Evolutionary conservation across 2,329 filamentous ascomycete genomes (phyloP).

Genomic region (Stachybotrys chlorohalonatus): DNA sequence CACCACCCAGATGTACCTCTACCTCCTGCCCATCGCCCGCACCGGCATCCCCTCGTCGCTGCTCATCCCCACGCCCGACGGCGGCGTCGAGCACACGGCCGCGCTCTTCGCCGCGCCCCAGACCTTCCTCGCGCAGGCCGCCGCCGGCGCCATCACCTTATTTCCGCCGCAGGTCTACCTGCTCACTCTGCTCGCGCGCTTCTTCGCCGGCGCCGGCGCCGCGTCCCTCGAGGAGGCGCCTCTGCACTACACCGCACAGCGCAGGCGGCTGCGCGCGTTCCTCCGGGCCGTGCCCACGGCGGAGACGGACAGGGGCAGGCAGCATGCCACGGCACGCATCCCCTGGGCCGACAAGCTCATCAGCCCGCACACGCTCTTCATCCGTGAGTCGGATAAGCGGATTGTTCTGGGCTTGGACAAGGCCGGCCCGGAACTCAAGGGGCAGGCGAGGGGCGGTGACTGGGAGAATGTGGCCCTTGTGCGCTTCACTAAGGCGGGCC

Average conservation of each 20-base stretch:
- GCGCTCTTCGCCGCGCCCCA: conserved; percentile 66
- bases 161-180: conserved; percentile 87
- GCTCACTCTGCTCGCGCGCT: conserved; percentile 46
- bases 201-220: conserved; percentile 30
- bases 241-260: conserved; percentile 34
- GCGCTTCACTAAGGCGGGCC: conserved; percentile 40
- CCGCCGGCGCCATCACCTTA: conserved; percentile 61
- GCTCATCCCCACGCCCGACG: conserved; percentile 63
- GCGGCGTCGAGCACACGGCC: conserved; percentile 56
- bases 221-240: conserved; percentile 14
- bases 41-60: conserved; percentile 35
- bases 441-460: conserved; percentile 42
- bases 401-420: conserved; percentile 48
- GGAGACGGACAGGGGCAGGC: conserved; percentile 25
- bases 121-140: conserved; percentile 59
- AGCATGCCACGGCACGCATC: conserved; percentile 34
- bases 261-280: conserved; percentile 45
- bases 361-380: conserved; percentile 39
- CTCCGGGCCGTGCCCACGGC: conserved; percentile 34
- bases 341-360: conserved; percentile 55
- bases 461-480: conserved; percentile 50
- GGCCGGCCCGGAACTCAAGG: conserved; percentile 46
- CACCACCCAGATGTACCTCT: conserved; percentile 95
- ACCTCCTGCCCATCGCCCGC: conserved; percentile 58
- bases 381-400: conserved; percentile 34